These are phyloP conservation scores for Acorus calamus DNA, from an alignment of 106 monocot species.

Conservation along the genomic window DNA sequence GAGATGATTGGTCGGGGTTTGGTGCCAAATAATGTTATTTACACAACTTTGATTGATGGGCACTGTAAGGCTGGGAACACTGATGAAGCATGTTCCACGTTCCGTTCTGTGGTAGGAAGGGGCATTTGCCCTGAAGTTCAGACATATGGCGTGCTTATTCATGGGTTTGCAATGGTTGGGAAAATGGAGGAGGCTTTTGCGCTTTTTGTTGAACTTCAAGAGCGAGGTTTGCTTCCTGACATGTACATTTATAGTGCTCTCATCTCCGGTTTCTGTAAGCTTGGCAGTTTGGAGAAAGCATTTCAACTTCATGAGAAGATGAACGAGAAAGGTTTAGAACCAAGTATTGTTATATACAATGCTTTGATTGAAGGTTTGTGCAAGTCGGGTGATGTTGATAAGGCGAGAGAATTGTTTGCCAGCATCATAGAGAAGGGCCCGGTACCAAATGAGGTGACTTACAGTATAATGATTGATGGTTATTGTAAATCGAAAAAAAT, in stretches of 20 bases:
- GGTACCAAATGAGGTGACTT: constrained; percentile 53
- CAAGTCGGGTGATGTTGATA: constrained; percentile 45
- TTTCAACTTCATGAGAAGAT: constrained; percentile 45
- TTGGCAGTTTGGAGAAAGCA: constrained; percentile 42
- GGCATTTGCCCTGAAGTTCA: constrained; percentile 55
- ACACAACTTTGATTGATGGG: constrained; percentile 55
- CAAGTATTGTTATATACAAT: constrained; percentile 70
- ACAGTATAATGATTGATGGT: constrained; percentile 66
- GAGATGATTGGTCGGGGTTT: constrained; percentile 56
- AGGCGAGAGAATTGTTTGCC: constrained; percentile 40
- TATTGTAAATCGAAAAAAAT: constrained; percentile 48
- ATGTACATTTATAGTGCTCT: constrained; percentile 52
- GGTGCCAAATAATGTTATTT: constrained; percentile 57
- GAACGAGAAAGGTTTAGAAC: constrained; percentile 42
- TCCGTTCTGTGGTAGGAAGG: constrained; percentile 33
- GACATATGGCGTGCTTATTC: constrained; percentile 59
- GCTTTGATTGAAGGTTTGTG: constrained; percentile 56
- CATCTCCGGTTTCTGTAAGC: constrained; percentile 58
- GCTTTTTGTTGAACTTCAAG: constrained; percentile 44
- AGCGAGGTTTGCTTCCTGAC: constrained; percentile 54
- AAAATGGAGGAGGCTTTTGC: constrained; percentile 54
- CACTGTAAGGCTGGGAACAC: constrained; percentile 43
- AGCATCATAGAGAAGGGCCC: constrained; percentile 34
- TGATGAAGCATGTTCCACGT: constrained; percentile 31
- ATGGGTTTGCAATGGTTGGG: constrained; percentile 45